These are phyloP conservation scores for Scedosporium apiospermum DNA, from an alignment of 2,329 filamentous ascomycete species.

Conservation along the genomic window DNA sequence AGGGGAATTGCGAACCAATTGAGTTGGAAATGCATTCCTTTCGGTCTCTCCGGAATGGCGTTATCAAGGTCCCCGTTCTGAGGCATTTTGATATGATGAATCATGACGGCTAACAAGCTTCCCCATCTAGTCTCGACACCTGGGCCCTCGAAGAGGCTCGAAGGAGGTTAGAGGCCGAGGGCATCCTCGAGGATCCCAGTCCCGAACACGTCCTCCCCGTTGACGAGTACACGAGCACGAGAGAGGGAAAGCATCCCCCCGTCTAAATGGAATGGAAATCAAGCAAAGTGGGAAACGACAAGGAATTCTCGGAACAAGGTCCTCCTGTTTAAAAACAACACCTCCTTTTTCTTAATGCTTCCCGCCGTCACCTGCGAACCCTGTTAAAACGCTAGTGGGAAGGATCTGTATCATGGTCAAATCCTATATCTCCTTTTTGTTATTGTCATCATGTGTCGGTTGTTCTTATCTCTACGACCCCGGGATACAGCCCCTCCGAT, in stretches of 20 bases:
- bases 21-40: neutral
- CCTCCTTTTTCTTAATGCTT: neutral
- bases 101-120: neutral
- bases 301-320: neutral
- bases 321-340: neutral
- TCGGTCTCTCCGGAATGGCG: neutral
- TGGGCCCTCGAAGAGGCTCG: slow-evolving; percentile 97
- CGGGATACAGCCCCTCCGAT: neutral
- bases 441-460: neutral
- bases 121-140: slow-evolving; percentile 74
- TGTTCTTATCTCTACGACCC: neutral
- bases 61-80: slow-evolving; percentile 5
- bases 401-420: neutral
- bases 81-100: slow-evolving; percentile 15
- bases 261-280: neutral
- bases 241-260: slow-evolving; percentile 5
- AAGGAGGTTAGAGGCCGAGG: slow-evolving; percentile 89
- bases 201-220: slow-evolving; percentile 38
- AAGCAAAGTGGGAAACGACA: neutral
- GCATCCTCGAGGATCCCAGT: slow-evolving; percentile 73
- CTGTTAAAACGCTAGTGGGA: neutral
- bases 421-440: neutral
- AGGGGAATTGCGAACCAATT: neutral
- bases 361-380: neutral
- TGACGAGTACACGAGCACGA: slow-evolving; percentile 8